These are phyloP conservation scores for Mucor plumbeus DNA, from an alignment of 371 early-diverging fungal genomes.

Conservation along the genomic window DNA sequence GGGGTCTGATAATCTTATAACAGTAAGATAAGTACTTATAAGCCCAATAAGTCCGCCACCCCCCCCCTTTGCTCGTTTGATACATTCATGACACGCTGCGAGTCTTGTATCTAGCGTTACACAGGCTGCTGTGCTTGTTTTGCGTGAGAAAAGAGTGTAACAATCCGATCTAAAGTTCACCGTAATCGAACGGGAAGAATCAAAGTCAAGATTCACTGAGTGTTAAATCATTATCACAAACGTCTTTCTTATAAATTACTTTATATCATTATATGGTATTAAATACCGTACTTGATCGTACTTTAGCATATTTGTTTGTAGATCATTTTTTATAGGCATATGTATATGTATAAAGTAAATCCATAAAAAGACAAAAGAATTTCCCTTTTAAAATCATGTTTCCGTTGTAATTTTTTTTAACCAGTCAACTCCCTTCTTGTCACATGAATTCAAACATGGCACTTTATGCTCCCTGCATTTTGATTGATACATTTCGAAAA, in stretches of 20 bases:
- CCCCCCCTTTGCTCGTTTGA: too few relatives aligned
- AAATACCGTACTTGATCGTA: background rate
- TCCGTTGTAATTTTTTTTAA: background rate
- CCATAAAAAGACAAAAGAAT: background rate
- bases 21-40: background rate
- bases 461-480: background rate
- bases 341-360: background rate
- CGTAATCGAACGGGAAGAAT: constrained; percentile 3
- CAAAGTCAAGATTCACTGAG: background rate
- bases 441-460: constrained; percentile 5
- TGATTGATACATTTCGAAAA: background rate
- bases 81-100: too few relatives aligned
- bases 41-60: constrained; percentile 3
- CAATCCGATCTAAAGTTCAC: constrained; percentile 9
- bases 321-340: background rate
- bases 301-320: background rate
- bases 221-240: background rate
- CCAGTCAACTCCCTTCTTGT: background rate
- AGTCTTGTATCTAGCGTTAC: background rate
- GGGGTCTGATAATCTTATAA: constrained; percentile 5
- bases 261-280: background rate
- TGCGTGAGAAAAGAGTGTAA: constrained; percentile 12
- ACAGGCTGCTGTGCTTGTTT: constrained; percentile 4
- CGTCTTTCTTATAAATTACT: background rate
- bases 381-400: background rate